Percentiles rank a stretch among this genome's conserved stretches.
Evolutionary conservation across 2,329 filamentous ascomycete genomes (phyloP).

Genomic region (Passalora sequoiae): DNA sequence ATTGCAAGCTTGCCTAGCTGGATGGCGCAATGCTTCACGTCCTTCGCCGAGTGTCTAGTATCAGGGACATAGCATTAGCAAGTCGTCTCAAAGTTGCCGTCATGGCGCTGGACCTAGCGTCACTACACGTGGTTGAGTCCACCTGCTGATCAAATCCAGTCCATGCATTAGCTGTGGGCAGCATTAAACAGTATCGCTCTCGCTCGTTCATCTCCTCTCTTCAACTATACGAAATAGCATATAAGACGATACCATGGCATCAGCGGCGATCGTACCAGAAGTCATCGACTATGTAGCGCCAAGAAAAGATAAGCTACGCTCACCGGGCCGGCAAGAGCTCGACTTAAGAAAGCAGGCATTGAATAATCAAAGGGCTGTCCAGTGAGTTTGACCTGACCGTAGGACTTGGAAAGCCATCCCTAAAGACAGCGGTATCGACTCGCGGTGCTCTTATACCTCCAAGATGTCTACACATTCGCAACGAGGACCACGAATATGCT

Average conservation of each 20-base stretch:
- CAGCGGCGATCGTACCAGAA: constrained; percentile 18
- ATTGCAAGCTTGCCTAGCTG: constrained; percentile 24
- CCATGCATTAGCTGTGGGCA: background rate
- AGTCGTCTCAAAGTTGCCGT: no score
- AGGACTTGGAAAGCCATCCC: background rate
- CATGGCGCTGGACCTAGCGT: no score
- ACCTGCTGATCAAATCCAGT: constrained; percentile 1
- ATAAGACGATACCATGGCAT: constrained; percentile 15
- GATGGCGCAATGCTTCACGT: constrained; percentile 22
- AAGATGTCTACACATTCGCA: constrained; percentile 65
- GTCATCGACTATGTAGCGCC: constrained; percentile 61
- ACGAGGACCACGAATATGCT: constrained; percentile 41
- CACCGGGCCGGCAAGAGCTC: constrained; percentile 54
- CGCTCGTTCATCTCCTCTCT: background rate
- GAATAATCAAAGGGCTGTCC: constrained; percentile 67
- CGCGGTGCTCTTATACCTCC: constrained; percentile 59
- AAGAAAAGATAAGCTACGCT: constrained; percentile 58
- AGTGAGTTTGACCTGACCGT: background rate
- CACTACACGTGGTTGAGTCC: no score
- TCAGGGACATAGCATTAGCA: no score
- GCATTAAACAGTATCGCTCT: background rate
- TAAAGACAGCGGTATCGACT: constrained; percentile 61
- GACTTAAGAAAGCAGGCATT: constrained; percentile 63
- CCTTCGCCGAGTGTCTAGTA: no score
- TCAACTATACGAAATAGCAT: background rate